phyloP scores from a whole-genome alignment of 2,329 filamentous ascomycete genomes.

The Penicillium sclerotigenum region DNA sequence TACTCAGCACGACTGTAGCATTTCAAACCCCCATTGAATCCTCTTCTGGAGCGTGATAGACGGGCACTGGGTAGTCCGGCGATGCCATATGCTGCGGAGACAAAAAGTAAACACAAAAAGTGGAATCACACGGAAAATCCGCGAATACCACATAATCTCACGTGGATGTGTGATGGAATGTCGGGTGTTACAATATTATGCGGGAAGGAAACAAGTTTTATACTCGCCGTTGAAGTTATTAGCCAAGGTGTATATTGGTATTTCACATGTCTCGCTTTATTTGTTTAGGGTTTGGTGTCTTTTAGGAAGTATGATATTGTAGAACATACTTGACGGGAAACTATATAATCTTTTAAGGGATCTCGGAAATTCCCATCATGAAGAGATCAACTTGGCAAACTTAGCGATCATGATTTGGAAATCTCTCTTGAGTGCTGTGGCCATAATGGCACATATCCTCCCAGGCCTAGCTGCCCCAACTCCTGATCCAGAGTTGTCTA shows the following conservation, averaged over 20 bases:
- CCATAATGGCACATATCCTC: background rate
- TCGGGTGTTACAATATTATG: background rate
- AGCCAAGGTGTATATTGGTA: background rate
- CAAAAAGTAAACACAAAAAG: background rate
- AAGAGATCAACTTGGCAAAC: background rate
- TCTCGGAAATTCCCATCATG: background rate
- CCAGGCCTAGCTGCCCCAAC: background rate
- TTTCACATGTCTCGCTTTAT: background rate
- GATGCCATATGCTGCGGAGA: background rate
- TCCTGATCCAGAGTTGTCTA: background rate
- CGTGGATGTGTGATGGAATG: background rate
- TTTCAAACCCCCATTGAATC: background rate
- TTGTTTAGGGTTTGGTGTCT: background rate
- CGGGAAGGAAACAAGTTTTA: background rate
- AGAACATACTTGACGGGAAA: background rate
- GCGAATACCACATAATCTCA: background rate
- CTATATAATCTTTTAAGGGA: background rate
- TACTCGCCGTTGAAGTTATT: background rate
- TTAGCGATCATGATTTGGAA: background rate
- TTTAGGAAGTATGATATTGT: background rate
- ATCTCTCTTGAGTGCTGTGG: background rate
- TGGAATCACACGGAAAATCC: background rate
- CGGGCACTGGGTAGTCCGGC: background rate
- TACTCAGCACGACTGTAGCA: slow-evolving; percentile 1
- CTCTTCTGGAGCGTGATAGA: background rate